phyloP scores from a whole-genome alignment of 129 eudicot species.

The Apium graveolens region DNA sequence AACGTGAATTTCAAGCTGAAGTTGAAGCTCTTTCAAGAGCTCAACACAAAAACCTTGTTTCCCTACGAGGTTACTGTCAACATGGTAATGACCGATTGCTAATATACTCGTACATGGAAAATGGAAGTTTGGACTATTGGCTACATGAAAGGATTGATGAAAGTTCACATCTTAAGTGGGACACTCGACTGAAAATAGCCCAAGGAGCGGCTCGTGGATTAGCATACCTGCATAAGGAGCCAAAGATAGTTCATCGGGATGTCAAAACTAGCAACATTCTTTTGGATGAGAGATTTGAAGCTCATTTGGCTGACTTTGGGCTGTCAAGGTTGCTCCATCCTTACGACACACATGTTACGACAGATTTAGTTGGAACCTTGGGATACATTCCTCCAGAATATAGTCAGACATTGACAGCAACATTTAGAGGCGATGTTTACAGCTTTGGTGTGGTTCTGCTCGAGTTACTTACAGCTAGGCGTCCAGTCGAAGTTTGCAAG shows the following conservation, averaged over 20 bases:
- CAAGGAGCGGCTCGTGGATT: constrained; percentile 84
- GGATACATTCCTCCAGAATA: constrained; percentile 99
- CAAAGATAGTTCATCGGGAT: constrained; percentile 80
- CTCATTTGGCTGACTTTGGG: constrained; percentile 97
- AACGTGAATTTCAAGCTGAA: constrained; percentile 94
- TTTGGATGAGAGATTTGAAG: constrained; percentile 68
- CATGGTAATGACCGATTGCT: constrained; percentile 52
- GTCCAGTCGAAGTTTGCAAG: constrained; percentile 91
- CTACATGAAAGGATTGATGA: constrained; percentile 71
- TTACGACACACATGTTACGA: constrained; percentile 90
- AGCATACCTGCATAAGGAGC: constrained; percentile 75
- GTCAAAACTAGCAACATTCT: constrained; percentile 91
- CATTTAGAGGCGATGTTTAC: constrained; percentile 90
- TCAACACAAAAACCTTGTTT: constrained; percentile 86
- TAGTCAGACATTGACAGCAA: constrained; percentile 72
- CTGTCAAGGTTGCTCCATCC: constrained; percentile 72
- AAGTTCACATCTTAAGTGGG: constrained; percentile 52
- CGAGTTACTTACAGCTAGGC: constrained; percentile 78
- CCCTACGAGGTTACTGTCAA: constrained; percentile 78
- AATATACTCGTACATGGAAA: constrained; percentile 81
- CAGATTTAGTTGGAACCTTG: constrained; percentile 90
- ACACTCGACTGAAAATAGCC: constrained; percentile 59
- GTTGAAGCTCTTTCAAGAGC: constrained; percentile 93
- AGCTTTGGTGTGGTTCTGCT: constrained; percentile 92
- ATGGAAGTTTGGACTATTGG: constrained; percentile 96